Conservation (phyloP, 805 yeast genomes). For the Saturnispora hagleri region DNA sequence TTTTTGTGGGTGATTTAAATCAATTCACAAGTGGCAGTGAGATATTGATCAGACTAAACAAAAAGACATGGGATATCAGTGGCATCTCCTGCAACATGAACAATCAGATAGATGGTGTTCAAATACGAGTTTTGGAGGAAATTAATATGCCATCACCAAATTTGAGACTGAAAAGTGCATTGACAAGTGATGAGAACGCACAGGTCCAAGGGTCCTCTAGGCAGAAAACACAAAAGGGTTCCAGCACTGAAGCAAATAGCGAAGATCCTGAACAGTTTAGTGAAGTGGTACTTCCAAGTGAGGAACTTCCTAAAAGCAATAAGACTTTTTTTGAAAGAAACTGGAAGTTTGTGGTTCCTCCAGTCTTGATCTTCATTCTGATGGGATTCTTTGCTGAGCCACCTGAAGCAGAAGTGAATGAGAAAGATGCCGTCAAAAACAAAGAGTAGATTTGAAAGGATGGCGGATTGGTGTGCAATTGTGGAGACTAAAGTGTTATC, state of each 20-base stretch:
- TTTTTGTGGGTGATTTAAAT: not conserved
- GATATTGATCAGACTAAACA: not conserved
- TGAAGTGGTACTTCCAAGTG: slow-evolving; percentile 6
- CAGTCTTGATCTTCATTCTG: slow-evolving; percentile 18
- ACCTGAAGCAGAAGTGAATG: not conserved
- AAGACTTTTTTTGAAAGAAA: slow-evolving; percentile 48
- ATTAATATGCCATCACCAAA: not conserved
- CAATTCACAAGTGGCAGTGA: not conserved
- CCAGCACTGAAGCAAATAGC: not conserved
- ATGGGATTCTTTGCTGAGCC: slow-evolving; percentile 3
- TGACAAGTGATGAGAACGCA: not conserved
- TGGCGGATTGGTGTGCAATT: not conserved
- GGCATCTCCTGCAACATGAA: not conserved
- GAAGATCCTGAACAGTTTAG: slow-evolving; percentile 4
- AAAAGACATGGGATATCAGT: not conserved
- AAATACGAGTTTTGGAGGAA: not conserved
- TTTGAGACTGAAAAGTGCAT: not conserved
- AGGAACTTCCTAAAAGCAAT: slow-evolving; percentile 10
- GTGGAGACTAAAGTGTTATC: not conserved
- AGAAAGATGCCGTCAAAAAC: not conserved
- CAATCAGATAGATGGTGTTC: not conserved
- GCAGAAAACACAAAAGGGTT: not conserved
- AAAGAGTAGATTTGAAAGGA: not conserved
- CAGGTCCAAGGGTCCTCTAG: not conserved
- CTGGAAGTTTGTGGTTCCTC: slow-evolving; percentile 54